These are phyloP conservation scores for Lathyrus tuberosus DNA, from an alignment of 306 rosid species.

Conservation along the genomic window DNA sequence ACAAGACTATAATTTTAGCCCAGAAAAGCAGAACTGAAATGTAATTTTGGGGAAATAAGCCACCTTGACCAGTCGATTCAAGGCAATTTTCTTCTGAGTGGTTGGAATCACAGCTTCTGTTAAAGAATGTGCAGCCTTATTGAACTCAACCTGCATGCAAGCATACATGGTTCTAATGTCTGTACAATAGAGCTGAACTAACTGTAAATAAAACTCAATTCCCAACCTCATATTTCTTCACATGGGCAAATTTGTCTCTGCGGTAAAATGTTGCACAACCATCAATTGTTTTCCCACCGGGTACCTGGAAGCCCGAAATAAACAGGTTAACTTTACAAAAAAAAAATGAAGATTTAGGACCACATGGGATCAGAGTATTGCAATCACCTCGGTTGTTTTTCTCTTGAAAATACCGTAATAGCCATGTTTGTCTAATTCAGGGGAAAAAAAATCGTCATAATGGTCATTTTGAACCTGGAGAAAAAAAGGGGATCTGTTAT, in stretches of 20 bases:
- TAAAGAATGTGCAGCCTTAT: conserved; percentile 96
- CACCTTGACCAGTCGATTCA: conserved; percentile 92
- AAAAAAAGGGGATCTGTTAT: conserved; percentile 26
- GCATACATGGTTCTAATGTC: conserved; percentile 27
- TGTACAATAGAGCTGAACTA: conserved; percentile 20
- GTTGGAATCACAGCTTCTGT: conserved; percentile 87
- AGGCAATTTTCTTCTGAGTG: conserved; percentile 84
- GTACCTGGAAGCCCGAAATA: conserved; percentile 58
- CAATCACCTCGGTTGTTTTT: conserved; percentile 84
- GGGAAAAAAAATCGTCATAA: conserved; percentile 82
- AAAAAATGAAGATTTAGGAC: conserved; percentile 4
- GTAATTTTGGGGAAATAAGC: conserved; percentile 27
- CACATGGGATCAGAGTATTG: conserved; percentile 23
- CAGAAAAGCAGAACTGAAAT: conserved; percentile 10
- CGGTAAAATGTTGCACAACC: conserved; percentile 99
- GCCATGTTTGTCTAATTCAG: conserved; percentile 94
- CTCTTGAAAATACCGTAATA: conserved; percentile 86
- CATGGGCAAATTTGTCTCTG: conserved; percentile 91
- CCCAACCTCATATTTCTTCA: conserved; percentile 95
- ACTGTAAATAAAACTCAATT: conserved; percentile 21
- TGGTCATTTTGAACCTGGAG: conserved; percentile 94
- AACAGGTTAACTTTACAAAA: conserved; percentile 27
- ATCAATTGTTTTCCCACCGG: conserved; percentile 67
- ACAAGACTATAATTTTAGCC: not conserved
- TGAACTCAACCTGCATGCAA: conserved; percentile 88